phyloP scores from a whole-genome alignment of 2,329 filamentous ascomycete genomes.

The Sordariomycetes sp. region DNA sequence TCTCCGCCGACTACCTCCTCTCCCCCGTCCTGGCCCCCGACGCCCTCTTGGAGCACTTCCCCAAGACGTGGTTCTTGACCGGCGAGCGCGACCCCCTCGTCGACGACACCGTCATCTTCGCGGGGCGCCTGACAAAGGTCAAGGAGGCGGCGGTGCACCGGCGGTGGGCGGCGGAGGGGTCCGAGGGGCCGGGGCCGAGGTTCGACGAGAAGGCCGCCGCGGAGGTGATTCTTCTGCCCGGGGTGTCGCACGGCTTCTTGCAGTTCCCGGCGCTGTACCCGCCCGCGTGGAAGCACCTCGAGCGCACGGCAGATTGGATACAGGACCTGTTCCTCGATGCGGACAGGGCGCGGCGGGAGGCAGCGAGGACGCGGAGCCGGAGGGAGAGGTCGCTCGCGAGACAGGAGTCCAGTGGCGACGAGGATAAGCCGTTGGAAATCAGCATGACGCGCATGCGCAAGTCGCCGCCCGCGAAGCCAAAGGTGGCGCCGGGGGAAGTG shows the following conservation, averaged over 20 bases:
- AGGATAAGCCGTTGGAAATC: slow-evolving; percentile 75
- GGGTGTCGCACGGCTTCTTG: slow-evolving; percentile 85
- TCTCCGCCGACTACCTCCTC: slow-evolving; percentile 79
- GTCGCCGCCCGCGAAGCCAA: slow-evolving; percentile 8
- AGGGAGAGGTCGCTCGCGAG: slow-evolving; percentile 8
- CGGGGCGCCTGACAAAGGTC: slow-evolving; percentile 72
- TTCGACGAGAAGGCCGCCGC: slow-evolving; percentile 28
- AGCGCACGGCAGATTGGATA: slow-evolving; percentile 70
- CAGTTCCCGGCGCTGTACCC: slow-evolving; percentile 84
- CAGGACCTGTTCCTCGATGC: slow-evolving; percentile 55
- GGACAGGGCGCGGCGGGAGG: slow-evolving; percentile 20
- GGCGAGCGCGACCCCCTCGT: slow-evolving; percentile 92
- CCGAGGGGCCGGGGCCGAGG: slow-evolving; percentile 13
- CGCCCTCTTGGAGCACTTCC: slow-evolving; percentile 68
- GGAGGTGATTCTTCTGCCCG: slow-evolving; percentile 76
- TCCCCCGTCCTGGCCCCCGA: slow-evolving; percentile 86
- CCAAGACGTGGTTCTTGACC: slow-evolving; percentile 87
- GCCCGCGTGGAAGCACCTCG: slow-evolving; percentile 79
- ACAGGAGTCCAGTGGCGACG: slow-evolving; percentile 56
- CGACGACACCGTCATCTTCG: slow-evolving; percentile 94
- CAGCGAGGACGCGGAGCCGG: background rate
- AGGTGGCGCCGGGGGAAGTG: slow-evolving; percentile 8
- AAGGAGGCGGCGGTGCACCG: slow-evolving; percentile 36
- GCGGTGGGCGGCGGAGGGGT: slow-evolving; percentile 21
- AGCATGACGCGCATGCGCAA: slow-evolving; percentile 32